These are phyloP conservation scores for Talaromyces adpressus DNA, from an alignment of 495 filamentous ascomycete genomes.

Conservation along the genomic window DNA sequence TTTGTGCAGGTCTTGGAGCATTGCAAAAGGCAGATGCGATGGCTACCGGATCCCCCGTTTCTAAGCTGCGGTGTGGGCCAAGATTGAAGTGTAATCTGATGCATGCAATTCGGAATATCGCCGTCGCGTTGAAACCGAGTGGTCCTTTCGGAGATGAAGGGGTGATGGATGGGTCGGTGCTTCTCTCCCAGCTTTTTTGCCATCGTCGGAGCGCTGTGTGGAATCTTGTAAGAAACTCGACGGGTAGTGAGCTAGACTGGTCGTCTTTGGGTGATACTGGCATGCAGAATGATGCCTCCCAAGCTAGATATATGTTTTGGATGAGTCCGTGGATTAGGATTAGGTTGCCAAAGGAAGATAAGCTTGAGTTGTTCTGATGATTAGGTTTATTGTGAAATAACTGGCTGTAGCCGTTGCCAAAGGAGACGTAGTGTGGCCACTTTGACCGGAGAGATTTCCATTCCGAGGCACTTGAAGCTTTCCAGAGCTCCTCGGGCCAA, in stretches of 20 bases:
- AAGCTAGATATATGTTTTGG: slow-evolving; percentile 22
- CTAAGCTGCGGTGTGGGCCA: slow-evolving; percentile 20
- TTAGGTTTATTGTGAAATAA: slow-evolving; percentile 4
- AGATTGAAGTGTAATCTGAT: slow-evolving; percentile 25
- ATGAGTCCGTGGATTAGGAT: slow-evolving; percentile 28
- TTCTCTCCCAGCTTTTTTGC: slow-evolving; percentile 27
- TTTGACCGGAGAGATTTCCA: slow-evolving; percentile 5
- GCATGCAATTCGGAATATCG: slow-evolving; percentile 29
- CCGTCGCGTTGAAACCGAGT: slow-evolving; percentile 31
- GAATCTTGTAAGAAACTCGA: slow-evolving; percentile 16
- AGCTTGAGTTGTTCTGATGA: background rate
- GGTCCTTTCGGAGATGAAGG: slow-evolving; percentile 28
- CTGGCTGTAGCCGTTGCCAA: slow-evolving; percentile 6
- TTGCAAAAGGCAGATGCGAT: slow-evolving; percentile 13
- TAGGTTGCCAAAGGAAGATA: slow-evolving; percentile 23
- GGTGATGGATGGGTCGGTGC: slow-evolving; percentile 25
- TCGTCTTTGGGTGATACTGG: slow-evolving; percentile 7
- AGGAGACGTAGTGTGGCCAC: background rate
- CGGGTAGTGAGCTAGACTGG: slow-evolving; percentile 18
- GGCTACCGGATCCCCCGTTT: slow-evolving; percentile 18
- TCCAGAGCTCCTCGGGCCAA: slow-evolving; percentile 15
- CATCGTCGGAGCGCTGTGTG: slow-evolving; percentile 34
- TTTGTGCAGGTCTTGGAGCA: slow-evolving; percentile 8
- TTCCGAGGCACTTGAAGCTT: slow-evolving; percentile 2
- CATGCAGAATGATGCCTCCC: slow-evolving; percentile 29